These are phyloP conservation scores for Aspergillus piperis DNA, from an alignment of 2,329 filamentous ascomycete species.

Conservation along the genomic window DNA sequence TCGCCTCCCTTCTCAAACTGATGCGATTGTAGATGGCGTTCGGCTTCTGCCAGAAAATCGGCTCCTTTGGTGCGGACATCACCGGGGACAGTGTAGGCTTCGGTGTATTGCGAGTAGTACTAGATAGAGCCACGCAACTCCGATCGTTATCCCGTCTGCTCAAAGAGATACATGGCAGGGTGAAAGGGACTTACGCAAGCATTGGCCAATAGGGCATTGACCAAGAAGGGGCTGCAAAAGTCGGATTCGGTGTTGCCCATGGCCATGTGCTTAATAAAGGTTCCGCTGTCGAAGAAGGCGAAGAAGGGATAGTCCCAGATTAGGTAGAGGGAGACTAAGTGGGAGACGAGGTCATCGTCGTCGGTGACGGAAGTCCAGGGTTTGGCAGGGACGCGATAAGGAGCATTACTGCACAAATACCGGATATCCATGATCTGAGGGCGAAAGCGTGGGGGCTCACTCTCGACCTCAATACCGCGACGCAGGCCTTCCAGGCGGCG, in stretches of 20 bases:
- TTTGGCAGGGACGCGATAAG: slow-evolving; percentile 27
- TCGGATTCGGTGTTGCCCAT: slow-evolving; percentile 51
- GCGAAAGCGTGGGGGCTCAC: slow-evolving; percentile 21
- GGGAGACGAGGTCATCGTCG: slow-evolving; percentile 72
- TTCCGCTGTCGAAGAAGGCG: slow-evolving; percentile 75
- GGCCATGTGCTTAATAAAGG: slow-evolving; percentile 58
- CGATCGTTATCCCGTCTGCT: too few relatives aligned
- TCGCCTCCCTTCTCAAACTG: slow-evolving; percentile 15
- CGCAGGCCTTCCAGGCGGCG: slow-evolving; percentile 18
- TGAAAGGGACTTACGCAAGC: slow-evolving; percentile 21
- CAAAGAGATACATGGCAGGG: too few relatives aligned
- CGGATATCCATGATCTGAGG: slow-evolving; percentile 31
- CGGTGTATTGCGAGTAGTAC: slow-evolving; percentile 32
- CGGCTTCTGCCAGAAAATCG: slow-evolving; percentile 30
- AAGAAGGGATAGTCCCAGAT: slow-evolving; percentile 94
- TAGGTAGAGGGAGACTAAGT: slow-evolving; percentile 89
- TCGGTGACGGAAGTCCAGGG: slow-evolving; percentile 79
- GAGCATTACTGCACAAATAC: slow-evolving; percentile 28
- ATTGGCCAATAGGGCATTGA: slow-evolving; percentile 77
- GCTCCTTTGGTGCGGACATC: slow-evolving; percentile 29
- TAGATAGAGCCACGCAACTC: not conserved
- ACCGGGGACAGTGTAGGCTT: slow-evolving; percentile 28
- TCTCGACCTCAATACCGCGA: slow-evolving; percentile 22
- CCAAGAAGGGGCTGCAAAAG: slow-evolving; percentile 79
- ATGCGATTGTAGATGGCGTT: slow-evolving; percentile 20